A percentile compares a stretch with the other conserved stretches of the same genome.
Conservation (phyloP, 1,284 basidiomycete genomes). For the Singerocomus rubriflavus region DNA sequence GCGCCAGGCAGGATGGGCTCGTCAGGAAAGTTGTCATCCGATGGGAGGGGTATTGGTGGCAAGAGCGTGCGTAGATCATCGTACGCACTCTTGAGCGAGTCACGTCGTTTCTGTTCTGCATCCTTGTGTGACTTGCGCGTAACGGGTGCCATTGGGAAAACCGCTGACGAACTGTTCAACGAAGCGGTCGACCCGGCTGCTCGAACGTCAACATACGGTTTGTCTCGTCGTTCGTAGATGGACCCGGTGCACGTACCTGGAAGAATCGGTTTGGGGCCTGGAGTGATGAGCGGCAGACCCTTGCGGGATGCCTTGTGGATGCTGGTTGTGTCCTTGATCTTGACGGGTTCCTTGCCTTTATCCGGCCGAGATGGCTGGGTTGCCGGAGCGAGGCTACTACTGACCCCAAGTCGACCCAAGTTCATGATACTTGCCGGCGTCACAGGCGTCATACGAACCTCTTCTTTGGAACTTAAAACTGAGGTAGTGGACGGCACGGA, state of each 20-base stretch:
- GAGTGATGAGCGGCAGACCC: conserved; percentile 25
- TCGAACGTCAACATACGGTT: conserved; percentile 9
- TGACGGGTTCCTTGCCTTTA: conserved; percentile 31
- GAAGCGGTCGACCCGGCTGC: conserved; percentile 27
- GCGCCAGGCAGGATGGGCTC: conserved; percentile 78
- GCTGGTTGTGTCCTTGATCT: conserved; percentile 24
- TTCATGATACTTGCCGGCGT: conserved; percentile 90
- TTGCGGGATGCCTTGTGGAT: conserved; percentile 29
- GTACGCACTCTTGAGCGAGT: conserved; percentile 93
- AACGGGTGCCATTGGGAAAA: conserved; percentile 32
- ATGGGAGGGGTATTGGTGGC: conserved; percentile 83
- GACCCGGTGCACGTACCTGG: conserved; percentile 48
- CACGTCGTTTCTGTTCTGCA: conserved; percentile 95
- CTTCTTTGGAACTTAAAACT: conserved; percentile 12
- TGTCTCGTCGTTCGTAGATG: background rate
- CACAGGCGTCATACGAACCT: conserved; percentile 61
- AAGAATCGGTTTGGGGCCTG: conserved; percentile 60
- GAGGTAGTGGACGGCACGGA: conserved; percentile 3
- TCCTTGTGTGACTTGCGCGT: conserved; percentile 93
- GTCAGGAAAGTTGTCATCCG: conserved; percentile 57
- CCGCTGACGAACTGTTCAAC: conserved; percentile 22
- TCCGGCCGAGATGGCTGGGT: conserved; percentile 20
- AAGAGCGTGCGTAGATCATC: conserved; percentile 89
- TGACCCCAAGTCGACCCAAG: conserved; percentile 58
- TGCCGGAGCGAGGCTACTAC: conserved; percentile 40